Conservation (phyloP, 305 asterid species). For the Striga hermonthica region DNA sequence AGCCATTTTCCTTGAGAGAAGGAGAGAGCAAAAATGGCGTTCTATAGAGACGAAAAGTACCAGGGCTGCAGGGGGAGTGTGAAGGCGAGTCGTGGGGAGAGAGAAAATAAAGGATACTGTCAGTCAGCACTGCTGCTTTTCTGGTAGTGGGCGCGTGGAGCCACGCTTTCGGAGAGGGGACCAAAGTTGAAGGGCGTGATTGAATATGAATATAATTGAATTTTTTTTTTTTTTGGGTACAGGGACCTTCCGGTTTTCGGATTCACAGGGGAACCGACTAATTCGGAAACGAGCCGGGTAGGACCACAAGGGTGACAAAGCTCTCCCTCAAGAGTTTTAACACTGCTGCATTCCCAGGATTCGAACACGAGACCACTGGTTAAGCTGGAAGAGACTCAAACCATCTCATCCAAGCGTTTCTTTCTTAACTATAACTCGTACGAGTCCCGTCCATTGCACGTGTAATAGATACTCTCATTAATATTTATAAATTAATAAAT, state of each 20-base stretch:
- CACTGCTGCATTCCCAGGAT: too few species aligned
- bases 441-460: too few species aligned
- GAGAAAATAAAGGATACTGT: slow-evolving; percentile 24
- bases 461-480: too few species aligned
- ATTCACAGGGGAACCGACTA: too few species aligned
- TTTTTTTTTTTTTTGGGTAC: background rate
- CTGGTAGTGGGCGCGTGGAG: slow-evolving; percentile 31
- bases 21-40: slow-evolving; percentile 35
- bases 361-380: too few species aligned
- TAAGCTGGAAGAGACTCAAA: too few species aligned
- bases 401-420: slow-evolving; percentile 11
- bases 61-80: background rate
- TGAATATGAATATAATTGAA: slow-evolving; percentile 8
- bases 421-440: slow-evolving; percentile 11
- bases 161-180: slow-evolving; percentile 1
- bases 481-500: too few species aligned
- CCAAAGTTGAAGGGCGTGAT: slow-evolving; percentile 14
- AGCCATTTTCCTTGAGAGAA: slow-evolving; percentile 26
- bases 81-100: slow-evolving; percentile 37
- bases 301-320: too few species aligned
- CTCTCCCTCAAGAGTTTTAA: too few species aligned
- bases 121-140: slow-evolving; percentile 33
- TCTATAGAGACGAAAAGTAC: slow-evolving; percentile 34
- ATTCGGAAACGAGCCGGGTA: too few species aligned
- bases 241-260: too few species aligned